Percentiles rank a stretch among this genome's conserved stretches.
Conservation (phyloP, 1,284 basidiomycete species). For the Rhodotorula mucilaginosa region DNA sequence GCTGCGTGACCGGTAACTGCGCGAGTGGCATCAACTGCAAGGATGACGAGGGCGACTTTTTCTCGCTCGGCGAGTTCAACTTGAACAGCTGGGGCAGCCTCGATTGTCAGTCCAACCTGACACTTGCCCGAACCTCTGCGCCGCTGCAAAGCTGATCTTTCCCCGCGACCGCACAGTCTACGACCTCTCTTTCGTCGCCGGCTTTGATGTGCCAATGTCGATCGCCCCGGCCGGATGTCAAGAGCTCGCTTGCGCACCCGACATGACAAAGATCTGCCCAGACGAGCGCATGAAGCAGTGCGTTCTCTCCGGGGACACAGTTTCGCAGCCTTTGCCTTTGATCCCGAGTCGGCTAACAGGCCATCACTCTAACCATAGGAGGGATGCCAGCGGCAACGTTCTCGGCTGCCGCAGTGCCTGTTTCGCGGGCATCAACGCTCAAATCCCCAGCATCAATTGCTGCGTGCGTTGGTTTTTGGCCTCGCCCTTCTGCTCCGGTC, state of each 20-base stretch:
- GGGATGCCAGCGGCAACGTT: slow-evolving; percentile 12
- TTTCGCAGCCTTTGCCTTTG: neutral
- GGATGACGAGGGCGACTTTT: slow-evolving; percentile 1
- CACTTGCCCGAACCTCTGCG: neutral
- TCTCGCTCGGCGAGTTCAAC: slow-evolving; percentile 26
- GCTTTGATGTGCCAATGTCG: slow-evolving; percentile 14
- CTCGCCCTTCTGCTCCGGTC: fast-evolving
- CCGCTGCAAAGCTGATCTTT: neutral
- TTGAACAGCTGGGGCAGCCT: slow-evolving; percentile 12
- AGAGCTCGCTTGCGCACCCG: slow-evolving; percentile 3
- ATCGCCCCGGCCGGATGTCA: slow-evolving; percentile 21
- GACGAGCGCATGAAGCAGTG: slow-evolving; percentile 27
- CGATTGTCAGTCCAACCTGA: slow-evolving; percentile 8
- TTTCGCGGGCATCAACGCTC: slow-evolving; percentile 14
- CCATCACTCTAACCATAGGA: neutral
- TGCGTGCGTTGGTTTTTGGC: neutral
- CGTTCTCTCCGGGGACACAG: neutral
- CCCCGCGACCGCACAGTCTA: neutral
- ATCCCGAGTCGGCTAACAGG: neutral
- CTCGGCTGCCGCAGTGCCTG: slow-evolving; percentile 20
- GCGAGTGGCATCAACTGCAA: slow-evolving; percentile 4
- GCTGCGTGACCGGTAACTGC: slow-evolving; percentile 17
- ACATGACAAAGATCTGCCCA: slow-evolving; percentile 13
- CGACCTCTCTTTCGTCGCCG: slow-evolving; percentile 19
- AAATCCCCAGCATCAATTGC: slow-evolving; percentile 17